A percentile compares a stretch with the other conserved stretches of the same genome.
Evolutionary conservation across 495 filamentous ascomycete species (phyloP).

Genomic region (Clohesyomyces aquaticus): DNA sequence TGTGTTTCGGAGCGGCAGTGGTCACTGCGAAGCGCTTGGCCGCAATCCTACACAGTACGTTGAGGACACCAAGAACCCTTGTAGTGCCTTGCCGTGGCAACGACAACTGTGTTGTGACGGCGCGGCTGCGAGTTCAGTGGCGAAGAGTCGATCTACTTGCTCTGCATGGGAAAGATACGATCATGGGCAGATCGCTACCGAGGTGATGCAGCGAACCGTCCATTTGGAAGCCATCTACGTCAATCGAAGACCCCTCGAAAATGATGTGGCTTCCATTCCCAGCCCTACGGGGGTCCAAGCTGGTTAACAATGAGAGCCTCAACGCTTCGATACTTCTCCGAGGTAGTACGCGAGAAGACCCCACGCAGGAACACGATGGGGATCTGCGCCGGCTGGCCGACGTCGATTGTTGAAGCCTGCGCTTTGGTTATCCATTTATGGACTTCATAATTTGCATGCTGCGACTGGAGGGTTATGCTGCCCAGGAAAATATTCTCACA

Average conservation of each 20-base stretch:
- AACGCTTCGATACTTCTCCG: not conserved
- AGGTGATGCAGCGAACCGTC: conserved; percentile 14
- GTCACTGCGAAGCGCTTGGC: not conserved
- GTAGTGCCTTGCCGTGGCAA: not conserved
- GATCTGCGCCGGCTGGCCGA: no score
- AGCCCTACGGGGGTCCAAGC: conserved; percentile 4
- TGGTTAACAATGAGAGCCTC: not conserved
- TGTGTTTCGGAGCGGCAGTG: not conserved
- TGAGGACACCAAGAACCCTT: not conserved
- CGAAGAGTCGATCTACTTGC: conserved; percentile 5
- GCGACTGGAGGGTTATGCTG: no score
- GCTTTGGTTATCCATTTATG: no score
- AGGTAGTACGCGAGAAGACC: no score
- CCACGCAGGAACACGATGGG: no score
- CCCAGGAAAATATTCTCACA: not conserved
- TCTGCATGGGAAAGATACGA: conserved; percentile 24
- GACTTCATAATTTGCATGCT: no score
- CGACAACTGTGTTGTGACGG: not conserved
- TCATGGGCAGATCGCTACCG: conserved; percentile 21
- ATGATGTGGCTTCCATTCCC: conserved; percentile 4
- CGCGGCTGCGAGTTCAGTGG: conserved; percentile 24
- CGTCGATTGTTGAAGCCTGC: no score
- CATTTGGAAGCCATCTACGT: conserved; percentile 36
- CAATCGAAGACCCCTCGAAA: conserved; percentile 34
- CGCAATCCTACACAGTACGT: conserved; percentile 16